Conservation (phyloP, 2,329 filamentous ascomycete species). For the Chaetomiaceae sp. region DNA sequence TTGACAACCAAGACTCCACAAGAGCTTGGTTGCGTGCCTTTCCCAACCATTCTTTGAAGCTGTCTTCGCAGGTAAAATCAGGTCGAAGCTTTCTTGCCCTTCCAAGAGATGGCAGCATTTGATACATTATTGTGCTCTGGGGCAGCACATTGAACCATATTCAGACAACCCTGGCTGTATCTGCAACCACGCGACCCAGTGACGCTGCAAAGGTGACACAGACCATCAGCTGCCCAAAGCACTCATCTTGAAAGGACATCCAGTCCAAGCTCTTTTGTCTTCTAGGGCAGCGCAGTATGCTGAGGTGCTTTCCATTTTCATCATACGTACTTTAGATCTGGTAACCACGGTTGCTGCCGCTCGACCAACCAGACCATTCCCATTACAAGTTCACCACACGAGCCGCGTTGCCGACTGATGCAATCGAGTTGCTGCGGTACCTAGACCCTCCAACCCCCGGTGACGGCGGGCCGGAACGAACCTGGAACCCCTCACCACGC, state of each 20-base stretch:
- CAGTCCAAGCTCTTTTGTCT: too few relatives aligned
- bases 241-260: neutral
- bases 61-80: too few relatives aligned
- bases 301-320: too few relatives aligned
- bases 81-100: too few relatives aligned
- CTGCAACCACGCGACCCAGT: neutral
- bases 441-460: conserved; percentile 14
- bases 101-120: too few relatives aligned
- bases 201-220: conserved; percentile 4
- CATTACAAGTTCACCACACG: conserved; percentile 4
- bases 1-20: neutral
- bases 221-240: conserved; percentile 5
- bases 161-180: neutral
- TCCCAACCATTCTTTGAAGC: too few relatives aligned
- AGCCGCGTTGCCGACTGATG: conserved; percentile 8
- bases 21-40: neutral
- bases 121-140: too few relatives aligned
- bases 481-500: conserved; percentile 20
- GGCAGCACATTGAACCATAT: neutral
- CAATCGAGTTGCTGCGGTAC: neutral
- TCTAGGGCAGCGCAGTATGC: too few relatives aligned
- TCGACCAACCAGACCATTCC: conserved; percentile 25
- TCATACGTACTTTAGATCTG: too few relatives aligned
- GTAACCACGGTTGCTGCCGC: neutral
- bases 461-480: conserved; percentile 19